Base-by-base conservation (phyloP, 73 alveolate genomes). In the Blepharisma stoltei region DNA sequence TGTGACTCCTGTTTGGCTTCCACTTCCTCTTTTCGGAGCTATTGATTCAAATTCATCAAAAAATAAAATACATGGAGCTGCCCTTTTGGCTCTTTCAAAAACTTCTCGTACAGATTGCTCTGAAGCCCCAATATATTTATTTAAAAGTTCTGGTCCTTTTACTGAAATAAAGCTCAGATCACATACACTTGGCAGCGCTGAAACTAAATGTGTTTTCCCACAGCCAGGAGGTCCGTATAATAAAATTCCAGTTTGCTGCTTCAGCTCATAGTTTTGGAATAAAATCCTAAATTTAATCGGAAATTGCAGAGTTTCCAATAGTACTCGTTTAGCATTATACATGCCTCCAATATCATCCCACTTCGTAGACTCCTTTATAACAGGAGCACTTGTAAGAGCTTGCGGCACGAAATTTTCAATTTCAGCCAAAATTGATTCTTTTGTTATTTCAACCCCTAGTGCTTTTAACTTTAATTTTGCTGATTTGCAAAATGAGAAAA, bases 161-260 rank as follows among this genome's bases (percentile, higher is more conserved):
- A 95, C 97, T 6, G 98, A 93, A 52, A 92, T 83, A 83, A 92
- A 92, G 86, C 90, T 92, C 89, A 92, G 77, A 55, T 84, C 70
- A 67, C 90, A 87, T 65, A 92, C 97, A 32, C 95, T 87, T 7
- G 95, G 96, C 7, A 92, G 84, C n/a, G 97, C 95, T 75, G 92
- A 92, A 6, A 98, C 97, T 47, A 92, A 80, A 20, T 92, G 77
- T 18, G 97, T 94, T 68, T 92, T 90, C 21, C 99, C 99, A 32
- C 97, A 90, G 25, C 98, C 98, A 8, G 98, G 98, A 6, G 98
- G 98, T 6, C 99, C 98, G 81, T 82, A 95, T 41, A 95, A 87
- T 44, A 95, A 82, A 2, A 95, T 84, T 41, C 98, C 98, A 48
- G 95, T 82, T 79, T 97, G 70, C 32, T 93, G 88, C 32, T 86